Base-by-base conservation (phyloP, 441 rosid species). In the Pelargonium citronellum region DNA sequence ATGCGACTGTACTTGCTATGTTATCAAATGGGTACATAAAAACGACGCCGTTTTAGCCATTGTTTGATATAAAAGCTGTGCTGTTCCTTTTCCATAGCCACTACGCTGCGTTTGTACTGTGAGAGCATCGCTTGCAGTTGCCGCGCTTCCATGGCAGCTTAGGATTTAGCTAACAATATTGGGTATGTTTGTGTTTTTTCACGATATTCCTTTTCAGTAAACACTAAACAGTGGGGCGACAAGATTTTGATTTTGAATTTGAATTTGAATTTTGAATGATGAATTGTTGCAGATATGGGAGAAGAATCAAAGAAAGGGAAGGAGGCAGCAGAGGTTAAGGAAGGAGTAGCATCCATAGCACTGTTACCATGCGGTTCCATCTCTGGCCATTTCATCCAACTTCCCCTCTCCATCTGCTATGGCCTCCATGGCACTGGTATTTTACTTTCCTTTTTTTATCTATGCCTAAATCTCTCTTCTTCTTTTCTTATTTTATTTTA, bases 351-450 rank as follows among this genome's bases (percentile, higher is more conserved):
- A 24, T 91, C 99, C 8, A 82, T 91, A 78, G 97, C 92, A 51
- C 78, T 94, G 43, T 69, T 91, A 64, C 91, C 97, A 24, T 72
- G 80, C 80, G 97, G 97, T 2, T 87, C 97, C 71, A 85, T 94
- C 74, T 89, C 97, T 1, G 97, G 99, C 60, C 96, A 94, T 74
- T 94, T 94, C 81, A 79, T 91, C 70, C 90, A 89, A 5, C 89
- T 87, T 78, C 97, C 96, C 66, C 80, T 30, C 57, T 90, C 95
- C 78, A 76, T 87, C 77, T 94, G 99, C 82, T 91, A 89, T 68
- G 99, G 98, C 39, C 94, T 92, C 78, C 92, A 89, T 39, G 99
- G 96, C 82, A 82, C 89, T 71, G 97, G 97, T 94, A 78, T 46
- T 19, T 60, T 17, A 57, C 12, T 34, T 61, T 51, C 12, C n/a